Base-by-base conservation (phyloP, 495 filamentous ascomycete species). In the Talaromyces adpressus region DNA sequence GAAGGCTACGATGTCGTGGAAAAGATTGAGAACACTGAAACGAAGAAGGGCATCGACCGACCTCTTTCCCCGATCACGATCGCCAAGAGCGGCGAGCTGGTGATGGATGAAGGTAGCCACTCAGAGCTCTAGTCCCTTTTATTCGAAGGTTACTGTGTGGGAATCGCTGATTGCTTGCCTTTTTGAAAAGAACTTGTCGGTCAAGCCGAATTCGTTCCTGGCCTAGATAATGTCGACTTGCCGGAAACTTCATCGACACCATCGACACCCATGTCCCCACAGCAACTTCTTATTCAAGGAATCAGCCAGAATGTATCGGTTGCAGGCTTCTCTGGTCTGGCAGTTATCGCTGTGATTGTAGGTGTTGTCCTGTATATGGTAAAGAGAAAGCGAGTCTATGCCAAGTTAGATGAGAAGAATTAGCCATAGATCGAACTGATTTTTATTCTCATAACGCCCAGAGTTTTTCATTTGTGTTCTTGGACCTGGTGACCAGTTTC, bases 21-120 rank as follows among this genome's bases (percentile, higher is more conserved):
- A 70, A 85, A 86, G 80, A 93, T 99, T 69, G 89, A 98, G 81
- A 87, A 90, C 70, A 84, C 84, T 58, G 75, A 82, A 67, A 97
- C 91, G 76, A 77, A 73, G 64, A 58, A 77, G 12, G 84, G 86
- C 66, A 20, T 54, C 11, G 91, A 97, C 82, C 91, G 85, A 72
- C 94, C 95, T 59, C 67, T 69, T 62, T 75, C 88, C 78, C 68
- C 80, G 16, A 84, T 99, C 73, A 97, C 90, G 85, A 96, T 98
- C 70, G 86, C 76, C 59, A 95, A 97, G 87, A 93, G 91, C 76
- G 94, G 94, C 70, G 95, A 98, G 84, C 81, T 97, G 60, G 81
- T 85, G 76, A 82, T 93, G 67, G 89, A 91, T 63, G 92, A 97
- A 98, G 94, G 94, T 98, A 97, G 91, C 84, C 90, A 95, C 77